Evolutionary conservation across 768 basidiomycete genomes (phyloP).

Genomic region (Aureoboletus auriporus): DNA sequence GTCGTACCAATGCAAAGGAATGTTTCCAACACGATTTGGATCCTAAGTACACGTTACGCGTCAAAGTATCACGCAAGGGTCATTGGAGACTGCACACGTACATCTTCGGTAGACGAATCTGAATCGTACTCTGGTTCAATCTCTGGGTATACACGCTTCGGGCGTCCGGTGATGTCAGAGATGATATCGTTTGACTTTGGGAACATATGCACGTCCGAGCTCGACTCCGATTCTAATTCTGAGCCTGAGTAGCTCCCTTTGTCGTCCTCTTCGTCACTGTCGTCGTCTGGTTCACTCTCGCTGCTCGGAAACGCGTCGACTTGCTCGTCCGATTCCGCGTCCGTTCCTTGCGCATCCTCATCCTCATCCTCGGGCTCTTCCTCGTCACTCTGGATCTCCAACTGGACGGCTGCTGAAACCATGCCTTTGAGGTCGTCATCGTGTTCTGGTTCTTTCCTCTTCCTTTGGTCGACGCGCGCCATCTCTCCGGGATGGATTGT

Average conservation of each 20-base stretch:
- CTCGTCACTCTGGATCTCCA: slow-evolving; percentile 78
- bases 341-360: slow-evolving; percentile 28
- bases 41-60: slow-evolving; percentile 44
- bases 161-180: slow-evolving; percentile 81
- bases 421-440: slow-evolving; percentile 32
- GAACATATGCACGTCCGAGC: slow-evolving; percentile 50
- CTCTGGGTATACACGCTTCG: slow-evolving; percentile 79
- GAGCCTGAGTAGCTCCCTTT: slow-evolving; percentile 33
- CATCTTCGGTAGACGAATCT: slow-evolving; percentile 90
- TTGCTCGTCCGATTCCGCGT: slow-evolving; percentile 48
- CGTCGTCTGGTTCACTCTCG: slow-evolving; percentile 32
- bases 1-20: slow-evolving; percentile 99
- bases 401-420: slow-evolving; percentile 39
- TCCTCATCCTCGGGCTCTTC: slow-evolving; percentile 40
- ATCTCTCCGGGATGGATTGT: slow-evolving; percentile 27
- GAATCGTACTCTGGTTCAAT: slow-evolving; percentile 91
- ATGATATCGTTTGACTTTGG: slow-evolving; percentile 66
- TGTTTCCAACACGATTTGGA: slow-evolving; percentile 91
- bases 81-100: slow-evolving; percentile 35
- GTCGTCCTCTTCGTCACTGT: slow-evolving; percentile 33
- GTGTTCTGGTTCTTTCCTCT: slow-evolving; percentile 53
- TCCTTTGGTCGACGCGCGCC: slow-evolving; percentile 38
- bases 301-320: slow-evolving; percentile 75
- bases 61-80: not conserved
- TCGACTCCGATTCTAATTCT: slow-evolving; percentile 30